Base-by-base conservation (phyloP, 192 early-diverging fungal species). In the Umbelopsis isabellina region DNA sequence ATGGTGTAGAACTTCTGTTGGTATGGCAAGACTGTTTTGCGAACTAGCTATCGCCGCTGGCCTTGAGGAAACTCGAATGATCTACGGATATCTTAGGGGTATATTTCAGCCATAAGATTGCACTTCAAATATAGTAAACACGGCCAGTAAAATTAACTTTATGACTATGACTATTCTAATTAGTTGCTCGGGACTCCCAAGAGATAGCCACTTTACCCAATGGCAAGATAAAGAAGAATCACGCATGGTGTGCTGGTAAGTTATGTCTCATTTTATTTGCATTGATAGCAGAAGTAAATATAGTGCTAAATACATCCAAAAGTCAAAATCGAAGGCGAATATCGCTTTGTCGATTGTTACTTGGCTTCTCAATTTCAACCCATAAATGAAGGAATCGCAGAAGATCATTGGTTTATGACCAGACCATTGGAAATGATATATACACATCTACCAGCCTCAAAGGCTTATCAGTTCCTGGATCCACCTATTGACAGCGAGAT, bases 271-370 rank as follows among this genome's bases (percentile, higher is more conserved):
- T 11, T 37, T 44, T 15, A n/a, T 9, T 41, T 35, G 12, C 13
- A 44, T 0, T 18, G 10, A 35, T 22, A 35, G 6, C 23, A 11
- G 20, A 45, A 6, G 22, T 46, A 47, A 5, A 25, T 15, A 30
- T 6, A 30, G 22, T 18, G 4, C 65, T 16, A 23, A 67, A 1
- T 49, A 46, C 16, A 41, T 16, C 12, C 37, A 49, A 13, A 73
- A 21, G 78, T 86, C 12, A 77, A 81, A 52, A 72, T 86, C 18
- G 82, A 83, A 11, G 82, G 84, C 3, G 79, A 78, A 44, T 86
- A 86, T 67, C 76, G 84, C 4, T 83, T 86, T 51, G 70, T 86
- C n/a, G 84, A 86, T 51, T 86, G 84, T 22, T 86, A 80, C 70
- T 71, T 86, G 4, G 84, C 80, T 1, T 86, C 82, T 21, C 82